Base-by-base conservation (phyloP, 1,139 yeast genomes). In the Blastobotrys indianensis region DNA sequence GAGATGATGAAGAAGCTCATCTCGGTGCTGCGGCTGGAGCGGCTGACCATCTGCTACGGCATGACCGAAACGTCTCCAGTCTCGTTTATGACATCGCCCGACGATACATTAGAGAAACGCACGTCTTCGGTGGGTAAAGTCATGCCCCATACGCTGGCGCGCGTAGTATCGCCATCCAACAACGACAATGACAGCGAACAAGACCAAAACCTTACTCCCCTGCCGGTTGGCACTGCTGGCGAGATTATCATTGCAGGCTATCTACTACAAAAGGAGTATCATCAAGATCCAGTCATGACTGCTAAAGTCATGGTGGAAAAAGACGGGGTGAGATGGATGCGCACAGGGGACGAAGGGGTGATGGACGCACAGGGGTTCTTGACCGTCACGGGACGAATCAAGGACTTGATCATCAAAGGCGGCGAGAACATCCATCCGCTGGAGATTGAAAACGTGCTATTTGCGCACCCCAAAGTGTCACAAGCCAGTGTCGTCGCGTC, bases 61-160 rank as follows among this genome's bases (percentile, higher is more conserved):
- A 63, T 63, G 67, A 63, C 67, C 5, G 67, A 63, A 41, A 63
- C 67, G 1, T 51, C 65, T 1, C 67, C 67, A 0, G 66, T 62
- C 9, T 53, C 62, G 25, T 60, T 61, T 52, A 63, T 63, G 67
- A 54, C 66, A 2, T 46, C 51, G 10, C 62, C 62, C 3, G 41
- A 48, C 15, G 66, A 62, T 41, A 47, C 62, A 2, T 37, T 61
- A 32, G 57, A 55, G 16, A 52, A 55, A 44, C 56, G 67, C 8
- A 51, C 54, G 15, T 11, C 11, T 9, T 34, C 44, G 5, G 44
- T 41, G 9, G 67, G 67, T 12, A 47, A 49, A 16, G 51, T 61
- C 41, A 54, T 63, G 61, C 66, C 67, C 12, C 59, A 59, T 47
- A 62, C 66, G 4, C 54, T 58, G 34, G 64, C 63, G 39, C 51